A percentile compares a stretch with the other conserved stretches of the same genome.
Conservation (phyloP, 2,329 filamentous ascomycete species). For the Botrytis tulipae region DNA sequence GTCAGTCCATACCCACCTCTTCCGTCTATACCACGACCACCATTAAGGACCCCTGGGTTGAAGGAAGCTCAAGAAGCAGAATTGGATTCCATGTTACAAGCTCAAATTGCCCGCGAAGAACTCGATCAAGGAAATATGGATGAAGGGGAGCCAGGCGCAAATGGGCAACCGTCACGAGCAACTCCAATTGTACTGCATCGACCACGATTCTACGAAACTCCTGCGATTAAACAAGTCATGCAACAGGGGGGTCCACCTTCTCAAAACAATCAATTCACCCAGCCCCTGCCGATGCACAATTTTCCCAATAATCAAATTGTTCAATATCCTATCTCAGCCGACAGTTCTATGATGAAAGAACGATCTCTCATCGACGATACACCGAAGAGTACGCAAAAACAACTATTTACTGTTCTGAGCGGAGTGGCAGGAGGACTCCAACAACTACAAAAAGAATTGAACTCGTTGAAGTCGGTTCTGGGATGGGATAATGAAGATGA, state of each 20-base stretch:
- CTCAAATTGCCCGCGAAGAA: constrained; percentile 28
- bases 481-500: constrained; percentile 29
- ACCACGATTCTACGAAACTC: constrained; percentile 14
- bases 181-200: constrained; percentile 7
- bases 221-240: neutral
- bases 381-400: constrained; percentile 29
- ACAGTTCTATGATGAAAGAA: neutral
- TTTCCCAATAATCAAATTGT: neutral
- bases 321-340: neutral
- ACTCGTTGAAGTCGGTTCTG: constrained; percentile 29
- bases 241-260: constrained; percentile 3
- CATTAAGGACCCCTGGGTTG: neutral
- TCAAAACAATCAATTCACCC: neutral
- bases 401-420: constrained; percentile 31
- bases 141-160: constrained; percentile 6
- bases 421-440: constrained; percentile 31
- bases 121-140: constrained; percentile 13
- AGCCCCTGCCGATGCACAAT: neutral
- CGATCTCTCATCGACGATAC: constrained; percentile 26
- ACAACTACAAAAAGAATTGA: constrained; percentile 32
- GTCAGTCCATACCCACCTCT: constrained; percentile 23
- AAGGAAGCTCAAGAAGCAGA: constrained; percentile 20
- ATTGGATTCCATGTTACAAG: constrained; percentile 28
- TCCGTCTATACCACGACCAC: constrained; percentile 18
- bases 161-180: neutral